phyloP scores from a whole-genome alignment of 164 flowering plant species.

The Malania oleifera region DNA sequence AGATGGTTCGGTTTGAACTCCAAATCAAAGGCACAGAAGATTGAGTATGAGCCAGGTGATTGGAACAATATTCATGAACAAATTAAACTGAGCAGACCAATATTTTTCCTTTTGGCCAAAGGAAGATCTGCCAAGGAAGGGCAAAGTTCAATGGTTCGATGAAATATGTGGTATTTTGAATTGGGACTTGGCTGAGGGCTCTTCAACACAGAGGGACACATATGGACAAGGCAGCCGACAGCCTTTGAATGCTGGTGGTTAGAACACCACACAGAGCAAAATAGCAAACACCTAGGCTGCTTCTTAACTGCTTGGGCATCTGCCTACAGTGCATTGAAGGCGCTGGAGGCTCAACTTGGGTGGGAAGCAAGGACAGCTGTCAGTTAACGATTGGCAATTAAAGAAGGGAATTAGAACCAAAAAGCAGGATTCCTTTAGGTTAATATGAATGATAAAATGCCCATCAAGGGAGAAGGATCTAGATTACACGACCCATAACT shows the following conservation, averaged over 20 bases:
- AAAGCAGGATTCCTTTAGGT: too few species aligned
- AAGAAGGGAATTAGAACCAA: neutral
- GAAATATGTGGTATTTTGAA: too few species aligned
- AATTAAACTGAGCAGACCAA: neutral
- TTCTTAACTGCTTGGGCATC: too few species aligned
- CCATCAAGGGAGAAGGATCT: slow-evolving; percentile 10
- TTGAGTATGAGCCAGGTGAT: neutral
- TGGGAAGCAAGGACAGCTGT: slow-evolving; percentile 15
- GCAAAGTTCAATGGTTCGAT: too few species aligned
- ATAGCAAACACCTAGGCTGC: neutral
- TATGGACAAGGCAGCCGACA: slow-evolving; percentile 17
- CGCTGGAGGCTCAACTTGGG: too few species aligned
- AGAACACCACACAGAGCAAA: slow-evolving; percentile 10
- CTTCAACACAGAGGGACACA: slow-evolving; percentile 2
- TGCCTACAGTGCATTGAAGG: too few species aligned
- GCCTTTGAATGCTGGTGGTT: slow-evolving; percentile 21
- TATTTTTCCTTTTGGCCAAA: too few species aligned
- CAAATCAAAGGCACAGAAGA: neutral
- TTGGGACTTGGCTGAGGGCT: too few species aligned
- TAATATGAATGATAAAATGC: too few species aligned
- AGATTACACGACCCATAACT: slow-evolving; percentile 33
- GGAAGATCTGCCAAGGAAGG: too few species aligned
- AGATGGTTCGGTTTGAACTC: slow-evolving; percentile 4
- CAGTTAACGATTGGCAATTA: slow-evolving; percentile 1
- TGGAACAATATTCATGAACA: neutral